A percentile compares a stretch with the other conserved stretches of the same genome.
phyloP scores from a whole-genome alignment of 176 grass and related monocot genomes.

The Lolium multiflorum region DNA sequence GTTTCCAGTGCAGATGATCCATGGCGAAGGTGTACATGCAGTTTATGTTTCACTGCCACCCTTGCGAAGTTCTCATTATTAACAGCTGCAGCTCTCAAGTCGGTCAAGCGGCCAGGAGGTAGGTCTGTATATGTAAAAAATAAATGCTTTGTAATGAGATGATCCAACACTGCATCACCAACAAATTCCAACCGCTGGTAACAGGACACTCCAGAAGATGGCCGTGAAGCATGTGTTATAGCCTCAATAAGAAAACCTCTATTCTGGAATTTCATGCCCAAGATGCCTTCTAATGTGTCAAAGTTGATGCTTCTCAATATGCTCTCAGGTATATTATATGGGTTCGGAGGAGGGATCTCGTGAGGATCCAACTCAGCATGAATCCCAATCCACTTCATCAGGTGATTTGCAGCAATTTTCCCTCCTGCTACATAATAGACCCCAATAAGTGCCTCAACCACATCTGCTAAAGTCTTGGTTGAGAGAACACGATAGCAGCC shows the following conservation, averaged over 20 bases:
- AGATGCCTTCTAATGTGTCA: conserved; percentile 74
- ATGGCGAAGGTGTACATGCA: conserved; percentile 92
- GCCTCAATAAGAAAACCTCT: conserved; percentile 90
- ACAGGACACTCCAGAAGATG: conserved; percentile 96
- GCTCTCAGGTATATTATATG: conserved; percentile 90
- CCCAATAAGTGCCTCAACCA: conserved; percentile 95
- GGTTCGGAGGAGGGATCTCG: conserved; percentile 73
- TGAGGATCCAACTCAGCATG: conserved; percentile 78
- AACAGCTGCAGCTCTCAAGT: conserved; percentile 92
- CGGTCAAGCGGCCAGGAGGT: conserved; percentile 92
- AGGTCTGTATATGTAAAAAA: conserved; percentile 97
- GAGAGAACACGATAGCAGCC: conserved; percentile 96
- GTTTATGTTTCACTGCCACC: conserved; percentile 86
- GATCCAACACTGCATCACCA: conserved; percentile 97
- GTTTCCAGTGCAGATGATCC: conserved; percentile 93
- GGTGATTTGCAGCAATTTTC: conserved; percentile 92
- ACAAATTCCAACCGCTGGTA: conserved; percentile 99
- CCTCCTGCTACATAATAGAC: conserved; percentile 95
- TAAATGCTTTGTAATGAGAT: conserved; percentile 88
- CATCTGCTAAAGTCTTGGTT: conserved; percentile 97
- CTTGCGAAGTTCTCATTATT: conserved; percentile 99
- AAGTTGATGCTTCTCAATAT: conserved; percentile 85
- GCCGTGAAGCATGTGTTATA: conserved; percentile 93
- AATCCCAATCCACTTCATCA: conserved; percentile 99
- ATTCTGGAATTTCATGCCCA: conserved; percentile 73